Conservation (phyloP, 306 rosid species). For the Trifolium pratense region DNA sequence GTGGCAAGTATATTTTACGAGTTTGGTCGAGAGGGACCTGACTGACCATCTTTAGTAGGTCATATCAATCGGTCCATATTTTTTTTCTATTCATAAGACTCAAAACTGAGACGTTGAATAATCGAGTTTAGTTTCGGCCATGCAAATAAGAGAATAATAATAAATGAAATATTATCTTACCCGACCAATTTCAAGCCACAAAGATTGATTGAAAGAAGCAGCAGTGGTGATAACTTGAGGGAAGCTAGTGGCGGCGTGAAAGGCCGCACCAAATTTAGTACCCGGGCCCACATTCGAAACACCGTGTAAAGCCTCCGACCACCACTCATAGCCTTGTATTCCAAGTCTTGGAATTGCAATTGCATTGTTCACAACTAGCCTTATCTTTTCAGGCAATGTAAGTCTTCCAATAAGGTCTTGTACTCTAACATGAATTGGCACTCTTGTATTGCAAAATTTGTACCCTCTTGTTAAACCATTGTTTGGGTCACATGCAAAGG, state of each 20-base stretch:
- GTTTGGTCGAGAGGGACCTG: no score
- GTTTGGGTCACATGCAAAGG: constrained; percentile 83
- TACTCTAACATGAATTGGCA: constrained; percentile 63
- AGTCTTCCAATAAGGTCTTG: constrained; percentile 76
- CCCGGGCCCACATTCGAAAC: constrained; percentile 97
- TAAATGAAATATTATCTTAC: constrained; percentile 43
- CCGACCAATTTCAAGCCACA: constrained; percentile 88
- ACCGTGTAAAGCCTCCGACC: constrained; percentile 63
- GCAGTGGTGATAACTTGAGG: constrained; percentile 98
- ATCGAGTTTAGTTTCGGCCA: no score
- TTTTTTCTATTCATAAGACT: no score
- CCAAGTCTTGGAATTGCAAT: constrained; percentile 74
- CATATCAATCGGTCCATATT: no score
- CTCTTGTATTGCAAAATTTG: constrained; percentile 53
- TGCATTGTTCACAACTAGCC: constrained; percentile 85
- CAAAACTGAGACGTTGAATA: no score
- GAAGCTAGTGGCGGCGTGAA: constrained; percentile 83
- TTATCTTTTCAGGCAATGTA: constrained; percentile 73
- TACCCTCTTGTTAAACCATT: constrained; percentile 59
- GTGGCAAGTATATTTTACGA: no score
- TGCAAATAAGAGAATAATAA: neutral
- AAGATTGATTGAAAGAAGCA: constrained; percentile 83
- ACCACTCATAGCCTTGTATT: constrained; percentile 86
- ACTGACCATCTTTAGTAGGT: no score
- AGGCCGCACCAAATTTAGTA: constrained; percentile 78